Base-by-base conservation (phyloP, 2,329 filamentous ascomycete genomes). In the Trichoderma koningiopsis region DNA sequence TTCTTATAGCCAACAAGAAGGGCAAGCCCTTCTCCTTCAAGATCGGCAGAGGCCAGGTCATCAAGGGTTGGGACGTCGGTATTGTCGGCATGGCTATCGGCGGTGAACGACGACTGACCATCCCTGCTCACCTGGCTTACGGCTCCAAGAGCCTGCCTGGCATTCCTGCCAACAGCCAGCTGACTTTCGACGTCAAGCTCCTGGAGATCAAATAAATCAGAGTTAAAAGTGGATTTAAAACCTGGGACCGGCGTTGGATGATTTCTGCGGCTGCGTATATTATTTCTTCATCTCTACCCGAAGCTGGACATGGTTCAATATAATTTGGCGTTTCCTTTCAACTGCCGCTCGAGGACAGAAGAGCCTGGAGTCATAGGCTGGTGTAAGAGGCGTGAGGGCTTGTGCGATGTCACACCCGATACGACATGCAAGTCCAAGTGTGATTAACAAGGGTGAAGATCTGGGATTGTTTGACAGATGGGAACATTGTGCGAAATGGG, bases 51-150 rank as follows among this genome's bases (percentile, higher is more conserved):
- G 94, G 94, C 71, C 93, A 98, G 82, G 96, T 99, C 77, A 99
- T 99, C 86, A 96, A 97, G 88, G 96, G 96, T 75, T 98, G 96
- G 96, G 96, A 99, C 80, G 88, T 98, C 73, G 96, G 96, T 83
- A 85, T 99, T 75, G 86, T 88, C 74, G 96, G 96, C 82, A 97
- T 99, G 93, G 86, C 90, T 75, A 91, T 94, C 74, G 96, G 96
- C 77, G 94, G 93, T 76, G 96, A 99, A 87, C 93, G 96, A 77
- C 91, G 96, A 75, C 87, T 99, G 77, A 94, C 90, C 72, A 94
- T 99, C 77, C 96, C 96, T 59, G 86, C 96, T 59, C 84, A 91
- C 76, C 89, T 95, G 70, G 96, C 92, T 76, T 99, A 99, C 81
- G 96, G 96, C 82, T 94, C 88, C 83, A 91, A 92, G 84, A 85